phyloP scores from a whole-genome alignment of 345 rosid species.

The Salix suchowensis region DNA sequence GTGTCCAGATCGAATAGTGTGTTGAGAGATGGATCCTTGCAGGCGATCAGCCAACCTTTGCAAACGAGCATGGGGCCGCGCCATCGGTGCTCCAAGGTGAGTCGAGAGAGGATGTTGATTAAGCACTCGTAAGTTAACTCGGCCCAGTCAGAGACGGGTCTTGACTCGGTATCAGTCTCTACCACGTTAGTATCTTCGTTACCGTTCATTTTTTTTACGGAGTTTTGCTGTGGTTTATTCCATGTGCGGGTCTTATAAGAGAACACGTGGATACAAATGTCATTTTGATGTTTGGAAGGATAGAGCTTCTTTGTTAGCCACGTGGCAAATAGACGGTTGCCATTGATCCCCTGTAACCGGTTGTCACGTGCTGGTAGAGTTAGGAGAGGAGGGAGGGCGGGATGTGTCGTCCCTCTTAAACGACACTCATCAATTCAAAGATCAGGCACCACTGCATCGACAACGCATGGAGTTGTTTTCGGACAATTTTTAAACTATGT shows the following conservation, averaged over 20 bases:
- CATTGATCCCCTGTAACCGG: not conserved
- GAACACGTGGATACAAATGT: not conserved
- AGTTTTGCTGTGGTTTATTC: not conserved
- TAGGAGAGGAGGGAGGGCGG: not conserved
- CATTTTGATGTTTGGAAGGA: not conserved
- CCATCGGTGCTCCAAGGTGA: slow-evolving; percentile 63
- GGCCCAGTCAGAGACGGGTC: slow-evolving; percentile 54
- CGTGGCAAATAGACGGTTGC: not conserved
- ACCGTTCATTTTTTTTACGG: slow-evolving; percentile 4
- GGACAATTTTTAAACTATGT: no score
- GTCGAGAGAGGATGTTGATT: slow-evolving; percentile 62
- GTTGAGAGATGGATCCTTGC: slow-evolving; percentile 68
- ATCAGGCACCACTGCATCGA: not conserved
- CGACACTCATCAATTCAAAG: not conserved
- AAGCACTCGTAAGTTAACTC: slow-evolving; percentile 69
- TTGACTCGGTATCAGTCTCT: slow-evolving; percentile 12
- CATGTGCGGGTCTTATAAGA: not conserved
- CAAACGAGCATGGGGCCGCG: slow-evolving; percentile 70
- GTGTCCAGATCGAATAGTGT: slow-evolving; percentile 57
- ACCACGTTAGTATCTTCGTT: not conserved
- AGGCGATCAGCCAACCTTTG: slow-evolving; percentile 63
- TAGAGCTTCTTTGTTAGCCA: not conserved
- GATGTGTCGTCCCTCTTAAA: not conserved
- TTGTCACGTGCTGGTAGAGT: not conserved
- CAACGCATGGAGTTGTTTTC: no score